Evolutionary conservation across 1,284 basidiomycete genomes (phyloP).

Genomic region (Fomes fomentarius): DNA sequence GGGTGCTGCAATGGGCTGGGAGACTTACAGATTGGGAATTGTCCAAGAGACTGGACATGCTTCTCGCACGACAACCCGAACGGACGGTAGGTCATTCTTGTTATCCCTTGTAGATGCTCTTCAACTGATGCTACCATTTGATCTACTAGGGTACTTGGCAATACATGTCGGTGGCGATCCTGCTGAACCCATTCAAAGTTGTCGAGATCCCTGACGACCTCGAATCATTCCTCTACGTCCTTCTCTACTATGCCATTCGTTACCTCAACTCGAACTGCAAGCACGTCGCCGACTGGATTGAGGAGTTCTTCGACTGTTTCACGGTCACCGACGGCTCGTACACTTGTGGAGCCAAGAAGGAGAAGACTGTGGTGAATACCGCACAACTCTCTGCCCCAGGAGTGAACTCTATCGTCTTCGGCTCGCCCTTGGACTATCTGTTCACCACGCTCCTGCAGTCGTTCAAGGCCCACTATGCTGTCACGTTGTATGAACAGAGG

Average conservation of each 20-base stretch:
- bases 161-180: neutral
- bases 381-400: too few relatives aligned
- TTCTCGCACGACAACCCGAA: neutral
- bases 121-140: too few relatives aligned
- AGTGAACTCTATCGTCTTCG: neutral
- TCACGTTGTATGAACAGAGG: neutral
- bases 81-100: neutral
- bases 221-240: constrained; percentile 8
- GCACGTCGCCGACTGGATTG: neutral
- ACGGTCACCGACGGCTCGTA: neutral
- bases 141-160: constrained; percentile 6
- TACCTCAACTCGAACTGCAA: constrained; percentile 5
- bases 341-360: neutral
- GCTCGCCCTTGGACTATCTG: neutral
- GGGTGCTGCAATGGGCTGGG: neutral
- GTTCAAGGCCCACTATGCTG: constrained; percentile 3
- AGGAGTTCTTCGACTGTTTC: constrained; percentile 3
- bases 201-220: constrained; percentile 4
- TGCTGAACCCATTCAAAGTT: neutral
- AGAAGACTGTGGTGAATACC: neutral
- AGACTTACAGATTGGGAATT: constrained; percentile 8
- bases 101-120: neutral
- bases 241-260: constrained; percentile 10
- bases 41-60: neutral
- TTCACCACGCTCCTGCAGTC: neutral